phyloP scores from a whole-genome alignment of 176 grass and related monocot genomes.

The Musa troglodytarum region DNA sequence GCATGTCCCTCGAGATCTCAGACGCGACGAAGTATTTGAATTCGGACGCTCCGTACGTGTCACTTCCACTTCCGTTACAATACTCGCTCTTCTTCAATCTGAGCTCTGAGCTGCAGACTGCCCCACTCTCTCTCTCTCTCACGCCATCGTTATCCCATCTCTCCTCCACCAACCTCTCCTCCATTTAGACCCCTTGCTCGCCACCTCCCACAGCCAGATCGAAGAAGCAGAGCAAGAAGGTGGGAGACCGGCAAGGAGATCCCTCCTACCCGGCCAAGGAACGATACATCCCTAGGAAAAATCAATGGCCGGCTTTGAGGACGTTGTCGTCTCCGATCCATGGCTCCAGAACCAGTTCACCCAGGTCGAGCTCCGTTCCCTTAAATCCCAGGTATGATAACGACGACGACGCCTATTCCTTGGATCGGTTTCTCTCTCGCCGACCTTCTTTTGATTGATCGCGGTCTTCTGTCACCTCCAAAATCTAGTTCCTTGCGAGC shows the following conservation, averaged over 20 bases:
- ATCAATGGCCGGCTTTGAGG: conserved; percentile 9
- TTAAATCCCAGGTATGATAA: conserved; percentile 7
- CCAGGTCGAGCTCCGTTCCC: conserved; percentile 15
- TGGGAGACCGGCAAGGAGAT: too few relatives aligned
- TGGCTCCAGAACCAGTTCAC: conserved; percentile 24
- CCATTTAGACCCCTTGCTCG: background rate
- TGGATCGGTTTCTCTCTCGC: background rate
- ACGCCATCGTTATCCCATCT: background rate
- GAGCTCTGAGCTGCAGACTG: background rate
- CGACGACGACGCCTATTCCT: too few relatives aligned
- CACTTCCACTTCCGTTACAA: background rate
- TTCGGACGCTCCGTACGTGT: background rate
- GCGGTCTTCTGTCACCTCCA: background rate
- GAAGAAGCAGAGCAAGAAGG: too few relatives aligned
- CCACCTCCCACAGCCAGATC: background rate
- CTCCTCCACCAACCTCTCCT: background rate
- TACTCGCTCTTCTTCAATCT: background rate
- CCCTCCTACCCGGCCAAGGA: background rate
- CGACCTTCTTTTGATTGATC: background rate
- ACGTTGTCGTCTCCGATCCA: conserved; percentile 15
- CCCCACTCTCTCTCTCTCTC: background rate
- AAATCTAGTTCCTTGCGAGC: conserved; percentile 30
- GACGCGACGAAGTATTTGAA: background rate
- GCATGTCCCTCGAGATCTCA: background rate
- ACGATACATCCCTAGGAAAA: background rate